A percentile compares a stretch with the other conserved stretches of the same genome.
phyloP scores from a whole-genome alignment of 2,329 filamentous ascomycete species.

The Fusarium metavorans region DNA sequence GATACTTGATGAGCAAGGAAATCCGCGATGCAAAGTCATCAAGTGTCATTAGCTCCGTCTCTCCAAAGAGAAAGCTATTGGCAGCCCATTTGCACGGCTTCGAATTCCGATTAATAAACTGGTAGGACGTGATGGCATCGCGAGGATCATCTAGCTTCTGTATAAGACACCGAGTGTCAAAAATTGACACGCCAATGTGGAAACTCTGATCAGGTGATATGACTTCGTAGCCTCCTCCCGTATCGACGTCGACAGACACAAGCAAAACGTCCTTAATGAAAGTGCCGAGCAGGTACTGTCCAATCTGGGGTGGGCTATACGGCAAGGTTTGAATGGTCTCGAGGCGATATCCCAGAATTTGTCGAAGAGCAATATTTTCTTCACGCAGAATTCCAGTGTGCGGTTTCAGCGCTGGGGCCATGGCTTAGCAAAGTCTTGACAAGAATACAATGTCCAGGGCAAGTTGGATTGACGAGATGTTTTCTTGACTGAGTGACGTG shows the following conservation, averaged over 20 bases:
- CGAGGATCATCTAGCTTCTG: background rate
- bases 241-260: slow-evolving; percentile 31
- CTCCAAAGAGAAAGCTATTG: slow-evolving; percentile 17
- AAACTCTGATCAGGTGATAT: slow-evolving; percentile 23
- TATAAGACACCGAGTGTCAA: slow-evolving; percentile 26
- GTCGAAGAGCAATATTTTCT: slow-evolving; percentile 32
- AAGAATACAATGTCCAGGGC: background rate
- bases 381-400: slow-evolving; percentile 37
- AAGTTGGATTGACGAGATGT: background rate
- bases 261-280: slow-evolving; percentile 25
- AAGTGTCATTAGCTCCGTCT: slow-evolving; percentile 12
- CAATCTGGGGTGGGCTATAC: background rate
- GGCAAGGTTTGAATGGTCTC: slow-evolving; percentile 2
- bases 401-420: background rate
- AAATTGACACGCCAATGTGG: slow-evolving; percentile 32
- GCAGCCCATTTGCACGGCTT: slow-evolving; percentile 14
- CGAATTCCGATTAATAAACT: slow-evolving; percentile 24
- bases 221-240: slow-evolving; percentile 12
- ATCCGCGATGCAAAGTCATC: slow-evolving; percentile 8
- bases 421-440: background rate
- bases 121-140: slow-evolving; percentile 26
- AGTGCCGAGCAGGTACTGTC: slow-evolving; percentile 8
- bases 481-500: background rate
- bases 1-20: slow-evolving; percentile 1
- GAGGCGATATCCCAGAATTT: slow-evolving; percentile 30